Conservation (phyloP, 1,139 yeast genomes). For the Hyphopichia wangnamkhiaoensis region DNA sequence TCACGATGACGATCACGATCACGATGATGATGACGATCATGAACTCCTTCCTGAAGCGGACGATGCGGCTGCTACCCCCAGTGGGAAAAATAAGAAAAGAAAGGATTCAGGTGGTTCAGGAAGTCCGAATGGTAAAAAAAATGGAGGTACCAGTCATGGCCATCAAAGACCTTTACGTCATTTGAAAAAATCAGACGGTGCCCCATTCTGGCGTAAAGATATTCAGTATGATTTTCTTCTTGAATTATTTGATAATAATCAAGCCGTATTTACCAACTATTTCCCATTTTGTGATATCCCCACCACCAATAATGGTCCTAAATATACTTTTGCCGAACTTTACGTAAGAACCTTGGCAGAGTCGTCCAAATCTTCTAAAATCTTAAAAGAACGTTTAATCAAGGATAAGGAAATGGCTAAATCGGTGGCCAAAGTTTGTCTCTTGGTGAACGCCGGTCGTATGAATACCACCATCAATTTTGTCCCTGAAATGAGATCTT, state of each 20-base stretch:
- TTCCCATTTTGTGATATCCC: slow-evolving; percentile 39
- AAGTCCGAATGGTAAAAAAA: slow-evolving; percentile 8
- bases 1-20: slow-evolving; percentile 14
- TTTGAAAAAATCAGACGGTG: slow-evolving; percentile 88
- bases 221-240: slow-evolving; percentile 81
- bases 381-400: slow-evolving; percentile 74
- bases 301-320: slow-evolving; percentile 42
- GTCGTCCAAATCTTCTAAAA: slow-evolving; percentile 80
- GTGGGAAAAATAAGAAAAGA: no score
- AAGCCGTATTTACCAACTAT: slow-evolving; percentile 68
- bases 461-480: slow-evolving; percentile 95
- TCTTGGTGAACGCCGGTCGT: slow-evolving; percentile 88
- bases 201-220: slow-evolving; percentile 86
- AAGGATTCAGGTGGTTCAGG: slow-evolving; percentile 1
- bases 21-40: slow-evolving; percentile 11
- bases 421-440: slow-evolving; percentile 78
- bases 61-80: no score
- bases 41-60: slow-evolving; percentile 5
- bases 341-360: slow-evolving; percentile 82
- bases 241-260: slow-evolving; percentile 61
- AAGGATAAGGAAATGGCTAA: slow-evolving; percentile 63
- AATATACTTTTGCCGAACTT: slow-evolving; percentile 78
- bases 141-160: slow-evolving; percentile 12
- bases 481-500: slow-evolving; percentile 96
- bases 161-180: slow-evolving; percentile 40